phyloP scores from a whole-genome alignment of 768 basidiomycete genomes.

The Boletus coccyginus region DNA sequence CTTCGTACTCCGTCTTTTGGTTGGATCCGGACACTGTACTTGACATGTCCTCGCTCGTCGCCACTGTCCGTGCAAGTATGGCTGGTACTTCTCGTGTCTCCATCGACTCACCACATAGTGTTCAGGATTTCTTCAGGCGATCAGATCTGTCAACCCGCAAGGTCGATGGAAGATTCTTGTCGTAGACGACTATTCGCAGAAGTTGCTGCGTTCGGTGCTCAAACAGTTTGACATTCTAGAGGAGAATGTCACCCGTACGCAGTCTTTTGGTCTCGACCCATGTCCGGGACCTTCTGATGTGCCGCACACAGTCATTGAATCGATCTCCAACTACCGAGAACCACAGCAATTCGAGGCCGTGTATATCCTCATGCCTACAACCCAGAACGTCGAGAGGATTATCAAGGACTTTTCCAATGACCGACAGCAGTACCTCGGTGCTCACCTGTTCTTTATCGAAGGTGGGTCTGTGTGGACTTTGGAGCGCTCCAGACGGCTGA shows the following conservation, averaged over 20 bases:
- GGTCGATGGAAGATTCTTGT: slow-evolving; percentile 97
- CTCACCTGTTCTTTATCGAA: slow-evolving; percentile 93
- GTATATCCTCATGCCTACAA: slow-evolving; percentile 93
- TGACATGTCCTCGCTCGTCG: slow-evolving; percentile 45
- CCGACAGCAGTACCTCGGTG: slow-evolving; percentile 72
- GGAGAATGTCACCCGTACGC: slow-evolving; percentile 94
- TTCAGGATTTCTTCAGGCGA: slow-evolving; percentile 82
- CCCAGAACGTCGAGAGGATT: slow-evolving; percentile 88
- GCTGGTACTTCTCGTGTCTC: background rate
- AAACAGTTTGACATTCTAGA: slow-evolving; percentile 93
- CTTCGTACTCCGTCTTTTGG: background rate
- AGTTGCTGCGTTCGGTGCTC: slow-evolving; percentile 77
- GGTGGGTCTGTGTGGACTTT: slow-evolving; percentile 43
- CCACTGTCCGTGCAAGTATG: slow-evolving; percentile 46
- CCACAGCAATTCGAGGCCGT: slow-evolving; percentile 89
- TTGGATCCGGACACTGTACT: background rate
- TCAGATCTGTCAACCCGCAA: slow-evolving; percentile 83
- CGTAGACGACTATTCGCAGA: slow-evolving; percentile 90
- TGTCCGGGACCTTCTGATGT: slow-evolving; percentile 6
- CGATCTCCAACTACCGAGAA: slow-evolving; percentile 78
- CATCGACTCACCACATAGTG: background rate
- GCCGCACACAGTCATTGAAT: slow-evolving; percentile 74
- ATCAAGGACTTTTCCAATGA: slow-evolving; percentile 75
- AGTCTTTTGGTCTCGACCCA: background rate
- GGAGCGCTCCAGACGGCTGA: background rate